A percentile compares a stretch with the other conserved stretches of the same genome.
These are phyloP conservation scores for Pezicula neosporulosa DNA, from an alignment of 2,329 filamentous ascomycete species.

Conservation along the genomic window DNA sequence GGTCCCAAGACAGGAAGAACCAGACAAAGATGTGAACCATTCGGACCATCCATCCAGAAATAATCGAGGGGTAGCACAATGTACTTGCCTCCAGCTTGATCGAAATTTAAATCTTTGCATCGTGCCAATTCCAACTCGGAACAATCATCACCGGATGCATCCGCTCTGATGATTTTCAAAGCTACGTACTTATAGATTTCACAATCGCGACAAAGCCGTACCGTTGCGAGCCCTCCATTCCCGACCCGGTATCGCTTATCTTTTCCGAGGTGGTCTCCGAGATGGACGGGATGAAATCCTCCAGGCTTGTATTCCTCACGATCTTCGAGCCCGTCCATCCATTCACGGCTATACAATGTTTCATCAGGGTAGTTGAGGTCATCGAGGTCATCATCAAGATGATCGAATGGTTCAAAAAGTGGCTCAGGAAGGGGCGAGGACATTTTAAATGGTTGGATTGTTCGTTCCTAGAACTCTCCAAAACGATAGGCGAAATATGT, in stretches of 20 bases:
- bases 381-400: too few relatives aligned
- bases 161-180: slow-evolving; percentile 8
- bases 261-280: slow-evolving; percentile 13
- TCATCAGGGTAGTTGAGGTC: too few relatives aligned
- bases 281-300: slow-evolving; percentile 20
- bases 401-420: too few relatives aligned
- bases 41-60: slow-evolving; percentile 8
- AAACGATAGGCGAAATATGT: too few relatives aligned
- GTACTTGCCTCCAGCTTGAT: slow-evolving; percentile 5
- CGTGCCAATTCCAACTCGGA: slow-evolving; percentile 6
- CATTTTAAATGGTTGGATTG: too few relatives aligned
- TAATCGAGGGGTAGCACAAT: slow-evolving; percentile 5
- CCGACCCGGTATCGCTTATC: slow-evolving; percentile 17
- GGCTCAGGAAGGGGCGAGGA: too few relatives aligned
- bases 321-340: slow-evolving; percentile 1
- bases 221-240: slow-evolving; percentile 16
- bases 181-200: slow-evolving; percentile 7
- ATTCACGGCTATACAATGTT: not conserved
- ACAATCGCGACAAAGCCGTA: slow-evolving; percentile 19
- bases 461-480: too few relatives aligned
- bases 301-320: slow-evolving; percentile 11
- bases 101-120: slow-evolving; percentile 3
- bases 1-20: slow-evolving; percentile 9
- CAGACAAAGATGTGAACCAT: slow-evolving; percentile 6
- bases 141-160: slow-evolving; percentile 4